Evolutionary conservation across 2,329 filamentous ascomycete genomes (phyloP).

Genomic region (Penicillium occitanis): DNA sequence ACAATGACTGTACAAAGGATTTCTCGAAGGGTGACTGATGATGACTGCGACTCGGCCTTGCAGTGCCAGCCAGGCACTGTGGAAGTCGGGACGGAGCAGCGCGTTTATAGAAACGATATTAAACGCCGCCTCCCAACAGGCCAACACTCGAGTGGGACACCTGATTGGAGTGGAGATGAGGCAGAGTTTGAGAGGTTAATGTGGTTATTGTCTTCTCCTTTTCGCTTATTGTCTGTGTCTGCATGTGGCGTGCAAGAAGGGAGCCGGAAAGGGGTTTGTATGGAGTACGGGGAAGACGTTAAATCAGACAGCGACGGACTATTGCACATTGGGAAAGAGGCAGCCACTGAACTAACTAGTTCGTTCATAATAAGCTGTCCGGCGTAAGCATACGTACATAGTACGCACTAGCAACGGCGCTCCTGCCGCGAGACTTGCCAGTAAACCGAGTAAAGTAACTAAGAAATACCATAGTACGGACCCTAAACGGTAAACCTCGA

Average conservation of each 20-base stretch:
- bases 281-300: background rate
- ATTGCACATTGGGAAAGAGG: constrained; percentile 3
- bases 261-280: background rate
- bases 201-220: background rate
- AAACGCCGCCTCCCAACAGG: background rate
- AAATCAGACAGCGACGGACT: background rate
- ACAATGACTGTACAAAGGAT: background rate
- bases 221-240: background rate
- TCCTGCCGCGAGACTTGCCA: background rate
- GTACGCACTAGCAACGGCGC: background rate
- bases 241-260: background rate
- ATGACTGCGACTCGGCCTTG: constrained; percentile 3
- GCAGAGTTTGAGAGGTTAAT: background rate
- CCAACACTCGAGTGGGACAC: background rate
- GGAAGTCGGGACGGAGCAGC: constrained; percentile 3
- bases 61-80: background rate
- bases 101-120: background rate
- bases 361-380: background rate
- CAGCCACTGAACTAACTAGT: background rate
- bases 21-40: background rate
- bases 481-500: constrained; percentile 8
- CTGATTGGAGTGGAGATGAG: constrained; percentile 3
- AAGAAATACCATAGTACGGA: background rate
- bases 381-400: background rate
- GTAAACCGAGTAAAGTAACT: no score